Base-by-base conservation (phyloP, 73 alveolate species). In the Paramecium biaurelia region DNA sequence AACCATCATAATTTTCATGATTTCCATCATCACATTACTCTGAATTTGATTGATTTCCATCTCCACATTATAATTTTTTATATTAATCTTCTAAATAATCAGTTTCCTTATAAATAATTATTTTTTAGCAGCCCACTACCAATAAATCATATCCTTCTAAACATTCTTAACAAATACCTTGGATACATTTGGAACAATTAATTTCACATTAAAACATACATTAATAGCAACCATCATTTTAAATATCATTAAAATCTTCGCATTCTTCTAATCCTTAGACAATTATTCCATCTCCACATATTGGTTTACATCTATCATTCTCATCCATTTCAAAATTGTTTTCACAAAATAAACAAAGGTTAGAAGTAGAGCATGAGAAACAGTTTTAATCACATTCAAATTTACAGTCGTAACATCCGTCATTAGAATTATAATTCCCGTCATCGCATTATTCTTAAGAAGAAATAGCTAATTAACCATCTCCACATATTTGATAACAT, bases 151-250 rank as follows among this genome's bases (percentile, higher is more conserved):
- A 67, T 3, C 84, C 84, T 2, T 26, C 45, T 14, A 20, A 1
- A 26, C 84, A 67, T 12, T 26, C 18, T 24, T 67, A 67, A 67
- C 84, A 67, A 1, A 23, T 12, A 4, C 84, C 84, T 23, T 24
- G 1, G 11, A 67, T 6, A 41, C 84, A 67, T 9, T 23, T 30
- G 1, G 18, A 11, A 24, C 84, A 67, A 67, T 67, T 67, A 4
- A 67, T 23, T 23, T 21, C 20, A 24, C 84, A 67, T 11, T 21
- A 12, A 20, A 7, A 67, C 7, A 0, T 32, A 26, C 84, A 67
- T 15, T 67, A 11, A 67, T 67, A 74, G 30, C 87, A 74, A 14
- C 87, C 87, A 35, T 74, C 87, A 74, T 35, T 35, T 35, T 34
- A 4, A 12, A 74, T 34, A 34, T 32, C 15, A 14, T 74, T 74